These are phyloP conservation scores for Cochlearia excelsa DNA, from an alignment of 345 rosid genomes.

Conservation along the genomic window DNA sequence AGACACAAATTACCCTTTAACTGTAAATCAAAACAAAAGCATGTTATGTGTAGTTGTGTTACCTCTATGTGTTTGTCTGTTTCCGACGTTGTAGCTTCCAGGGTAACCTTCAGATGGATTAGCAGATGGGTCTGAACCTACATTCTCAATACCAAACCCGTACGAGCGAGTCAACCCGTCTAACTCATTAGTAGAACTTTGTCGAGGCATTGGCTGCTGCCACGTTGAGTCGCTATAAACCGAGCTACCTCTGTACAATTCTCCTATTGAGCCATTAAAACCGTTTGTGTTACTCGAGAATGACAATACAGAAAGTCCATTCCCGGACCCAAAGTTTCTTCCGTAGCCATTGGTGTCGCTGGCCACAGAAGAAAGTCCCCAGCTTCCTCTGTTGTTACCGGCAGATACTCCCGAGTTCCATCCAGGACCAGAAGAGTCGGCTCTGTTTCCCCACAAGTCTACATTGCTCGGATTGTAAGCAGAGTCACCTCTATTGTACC, in stretches of 20 bases:
- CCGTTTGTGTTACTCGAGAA: conserved; percentile 59
- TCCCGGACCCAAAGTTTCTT: conserved; percentile 49
- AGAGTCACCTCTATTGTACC: conserved; percentile 58
- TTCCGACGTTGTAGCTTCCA: conserved; percentile 65
- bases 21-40: not conserved
- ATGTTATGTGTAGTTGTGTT: not conserved
- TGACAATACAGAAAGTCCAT: conserved; percentile 43
- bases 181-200: conserved; percentile 50
- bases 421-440: conserved; percentile 50
- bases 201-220: conserved; percentile 42
- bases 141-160: conserved; percentile 59
- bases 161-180: conserved; percentile 58
- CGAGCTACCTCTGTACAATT: conserved; percentile 54
- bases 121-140: conserved; percentile 59
- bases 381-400: conserved; percentile 66
- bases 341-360: conserved; percentile 42
- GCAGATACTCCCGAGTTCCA: conserved; percentile 58
- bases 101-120: conserved; percentile 64
- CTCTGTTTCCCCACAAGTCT: conserved; percentile 82
- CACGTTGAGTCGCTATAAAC: conserved; percentile 76
- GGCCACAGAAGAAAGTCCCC: conserved; percentile 59
- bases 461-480: conserved; percentile 53
- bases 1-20: conserved; percentile 1
- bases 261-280: conserved; percentile 64
- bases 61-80: conserved; percentile 89